These are phyloP conservation scores for Starmera pachycereana DNA, from an alignment of 805 yeast species.

Conservation along the genomic window DNA sequence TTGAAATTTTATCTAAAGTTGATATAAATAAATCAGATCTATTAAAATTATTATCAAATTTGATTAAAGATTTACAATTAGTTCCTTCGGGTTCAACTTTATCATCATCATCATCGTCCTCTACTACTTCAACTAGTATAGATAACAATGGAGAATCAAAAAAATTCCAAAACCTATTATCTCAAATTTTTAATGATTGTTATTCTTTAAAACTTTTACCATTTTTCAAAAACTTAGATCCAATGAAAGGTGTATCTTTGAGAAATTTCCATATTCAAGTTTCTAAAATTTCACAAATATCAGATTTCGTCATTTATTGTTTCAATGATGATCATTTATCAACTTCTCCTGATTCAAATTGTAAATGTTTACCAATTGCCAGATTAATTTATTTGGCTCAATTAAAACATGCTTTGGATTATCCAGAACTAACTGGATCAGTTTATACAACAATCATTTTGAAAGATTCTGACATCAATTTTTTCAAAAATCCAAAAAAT, in stretches of 20 bases:
- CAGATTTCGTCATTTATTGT: conserved; percentile 74
- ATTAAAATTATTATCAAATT: conserved; percentile 7
- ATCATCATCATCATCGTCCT: no score
- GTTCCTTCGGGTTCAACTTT: conserved; percentile 2
- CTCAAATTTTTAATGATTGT: conserved; percentile 11
- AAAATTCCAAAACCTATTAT: no score
- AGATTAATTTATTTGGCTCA: conserved; percentile 36
- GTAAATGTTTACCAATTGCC: conserved; percentile 29
- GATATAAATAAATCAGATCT: conserved; percentile 31
- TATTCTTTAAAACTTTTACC: conserved; percentile 31
- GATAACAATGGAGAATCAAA: no score
- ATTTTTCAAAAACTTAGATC: conserved; percentile 49
- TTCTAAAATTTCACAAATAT: conserved; percentile 62
- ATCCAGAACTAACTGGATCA: conserved; percentile 17
- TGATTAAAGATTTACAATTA: conserved; percentile 16
- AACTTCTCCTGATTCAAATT: conserved; percentile 17
- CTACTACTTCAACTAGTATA: background rate
- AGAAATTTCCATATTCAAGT: conserved; percentile 83
- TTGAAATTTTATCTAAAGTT: conserved; percentile 43
- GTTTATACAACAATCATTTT: conserved; percentile 14
- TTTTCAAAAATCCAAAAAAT: conserved; percentile 6
- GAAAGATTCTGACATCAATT: conserved; percentile 7
- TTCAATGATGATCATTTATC: conserved; percentile 25
- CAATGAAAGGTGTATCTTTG: conserved; percentile 61
- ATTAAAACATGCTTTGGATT: conserved; percentile 17